Percentiles rank a stretch among this genome's conserved stretches.
Evolutionary conservation across 2,329 filamentous ascomycete species (phyloP).

Genomic region (Triangularia verruculosa): DNA sequence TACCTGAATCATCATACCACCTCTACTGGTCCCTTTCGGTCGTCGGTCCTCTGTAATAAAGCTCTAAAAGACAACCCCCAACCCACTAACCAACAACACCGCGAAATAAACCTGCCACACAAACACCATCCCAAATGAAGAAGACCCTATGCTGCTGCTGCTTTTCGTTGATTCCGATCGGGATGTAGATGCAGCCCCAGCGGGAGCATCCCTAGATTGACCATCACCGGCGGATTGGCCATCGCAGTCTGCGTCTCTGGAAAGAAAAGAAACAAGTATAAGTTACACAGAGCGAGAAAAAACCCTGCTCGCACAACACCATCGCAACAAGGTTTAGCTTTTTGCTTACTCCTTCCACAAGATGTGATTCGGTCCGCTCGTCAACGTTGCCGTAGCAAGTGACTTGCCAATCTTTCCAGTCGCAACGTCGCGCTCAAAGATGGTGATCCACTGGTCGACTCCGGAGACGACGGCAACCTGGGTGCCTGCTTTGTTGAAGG

Average conservation of each 20-base stretch:
- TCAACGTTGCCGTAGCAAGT: slow-evolving; percentile 41
- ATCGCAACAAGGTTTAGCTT: too few relatives aligned
- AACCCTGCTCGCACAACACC: not conserved
- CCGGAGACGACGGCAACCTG: slow-evolving; percentile 60
- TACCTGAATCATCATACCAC: not conserved
- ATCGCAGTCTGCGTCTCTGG: not conserved
- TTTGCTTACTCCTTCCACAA: slow-evolving; percentile 44
- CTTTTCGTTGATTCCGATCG: not conserved
- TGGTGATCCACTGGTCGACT: slow-evolving; percentile 52
- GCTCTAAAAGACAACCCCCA: not conserved
- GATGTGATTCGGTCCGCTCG: slow-evolving; percentile 45
- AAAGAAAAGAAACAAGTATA: not conserved
- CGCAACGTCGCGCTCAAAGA: slow-evolving; percentile 57
- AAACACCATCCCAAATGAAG: not conserved
- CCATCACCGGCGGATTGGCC: not conserved
- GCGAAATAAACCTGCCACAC: not conserved
- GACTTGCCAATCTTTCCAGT: slow-evolving; percentile 56
- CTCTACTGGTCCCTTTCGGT: not conserved
- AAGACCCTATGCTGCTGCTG: not conserved
- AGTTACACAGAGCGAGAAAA: not conserved
- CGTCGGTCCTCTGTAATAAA: not conserved
- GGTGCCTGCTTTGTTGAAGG: slow-evolving; percentile 61
- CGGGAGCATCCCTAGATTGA: not conserved
- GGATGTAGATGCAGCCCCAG: not conserved
- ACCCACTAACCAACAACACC: not conserved